Percentiles rank a stretch among this genome's conserved stretches.
These are phyloP conservation scores for Stentor roeselii DNA, from an alignment of 73 alveolate species.

Conservation along the genomic window DNA sequence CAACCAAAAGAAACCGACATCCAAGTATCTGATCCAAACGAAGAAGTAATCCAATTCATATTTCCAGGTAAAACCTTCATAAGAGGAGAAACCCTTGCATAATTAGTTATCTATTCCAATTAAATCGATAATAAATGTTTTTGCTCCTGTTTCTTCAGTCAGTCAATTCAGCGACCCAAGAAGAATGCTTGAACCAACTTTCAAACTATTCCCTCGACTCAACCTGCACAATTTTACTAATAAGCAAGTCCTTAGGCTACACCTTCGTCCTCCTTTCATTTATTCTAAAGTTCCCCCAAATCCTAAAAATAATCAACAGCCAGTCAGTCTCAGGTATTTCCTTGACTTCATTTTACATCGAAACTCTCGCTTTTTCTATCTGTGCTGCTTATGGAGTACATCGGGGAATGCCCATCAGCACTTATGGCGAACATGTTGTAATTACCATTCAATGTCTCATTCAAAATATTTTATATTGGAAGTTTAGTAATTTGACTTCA, in stretches of 20 bases:
- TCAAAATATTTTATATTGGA: slow-evolving; percentile 59
- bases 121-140: no score
- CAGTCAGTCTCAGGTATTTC: slow-evolving; percentile 52
- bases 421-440: slow-evolving; percentile 80
- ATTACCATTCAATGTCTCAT: slow-evolving; percentile 59
- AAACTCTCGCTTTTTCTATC: slow-evolving; percentile 49
- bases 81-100: background rate
- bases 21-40: background rate
- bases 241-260: slow-evolving; percentile 47
- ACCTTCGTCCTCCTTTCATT: slow-evolving; percentile 42
- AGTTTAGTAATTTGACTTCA: slow-evolving; percentile 44
- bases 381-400: slow-evolving; percentile 62
- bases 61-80: no score
- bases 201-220: background rate
- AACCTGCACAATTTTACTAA: background rate
- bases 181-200: background rate
- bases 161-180: no score
- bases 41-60: background rate
- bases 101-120: no score
- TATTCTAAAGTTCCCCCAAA: slow-evolving; percentile 59
- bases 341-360: slow-evolving; percentile 37
- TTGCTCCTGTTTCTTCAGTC: no score
- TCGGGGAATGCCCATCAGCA: slow-evolving; percentile 67
- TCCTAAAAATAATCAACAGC: slow-evolving; percentile 43
- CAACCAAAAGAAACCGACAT: background rate